These are phyloP conservation scores for Coleophoma cylindrospora DNA, from an alignment of 2,329 filamentous ascomycete genomes.

Conservation along the genomic window DNA sequence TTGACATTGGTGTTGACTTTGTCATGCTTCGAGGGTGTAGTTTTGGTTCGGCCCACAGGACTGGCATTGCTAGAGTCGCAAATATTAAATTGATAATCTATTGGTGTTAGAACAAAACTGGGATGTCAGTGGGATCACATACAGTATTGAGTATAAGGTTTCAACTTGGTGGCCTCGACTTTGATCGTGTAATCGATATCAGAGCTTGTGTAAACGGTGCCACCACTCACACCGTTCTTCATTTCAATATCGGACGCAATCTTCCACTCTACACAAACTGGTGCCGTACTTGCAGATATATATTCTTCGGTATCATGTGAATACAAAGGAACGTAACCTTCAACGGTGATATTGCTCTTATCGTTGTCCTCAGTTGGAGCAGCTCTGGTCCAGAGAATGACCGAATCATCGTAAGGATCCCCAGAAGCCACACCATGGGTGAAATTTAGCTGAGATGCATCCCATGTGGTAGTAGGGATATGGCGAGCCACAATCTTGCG, in stretches of 20 bases:
- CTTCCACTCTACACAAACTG: constrained; percentile 64
- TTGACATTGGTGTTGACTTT: constrained; percentile 49
- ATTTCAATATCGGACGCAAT: constrained; percentile 44
- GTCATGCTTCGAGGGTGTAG: constrained; percentile 52
- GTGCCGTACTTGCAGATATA: constrained; percentile 47
- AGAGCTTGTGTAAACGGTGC: constrained; percentile 62
- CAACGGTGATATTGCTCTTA: constrained; percentile 36
- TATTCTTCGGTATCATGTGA: constrained; percentile 43
- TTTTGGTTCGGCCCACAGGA: constrained; percentile 65
- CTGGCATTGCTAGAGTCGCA: constrained; percentile 59
- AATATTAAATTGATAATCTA: constrained; percentile 61
- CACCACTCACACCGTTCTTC: constrained; percentile 43
- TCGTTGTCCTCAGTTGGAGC: constrained; percentile 41
- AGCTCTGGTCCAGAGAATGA: constrained; percentile 49
- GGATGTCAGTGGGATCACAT: not conserved
- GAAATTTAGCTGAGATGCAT: constrained; percentile 46
- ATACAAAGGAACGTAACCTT: constrained; percentile 37
- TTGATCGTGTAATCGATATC: constrained; percentile 65
- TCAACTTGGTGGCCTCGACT: constrained; percentile 59
- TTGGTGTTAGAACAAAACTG: not conserved
- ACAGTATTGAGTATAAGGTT: constrained; percentile 60
- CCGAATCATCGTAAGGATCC: constrained; percentile 48
- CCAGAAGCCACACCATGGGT: constrained; percentile 54
- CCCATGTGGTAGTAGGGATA: constrained; percentile 8
- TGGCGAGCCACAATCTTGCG: constrained; percentile 45